Percentiles rank a stretch among this genome's conserved stretches.
Evolutionary conservation across 129 eudicot species (phyloP).

Genomic region (Chrysanthemum makinoi): DNA sequence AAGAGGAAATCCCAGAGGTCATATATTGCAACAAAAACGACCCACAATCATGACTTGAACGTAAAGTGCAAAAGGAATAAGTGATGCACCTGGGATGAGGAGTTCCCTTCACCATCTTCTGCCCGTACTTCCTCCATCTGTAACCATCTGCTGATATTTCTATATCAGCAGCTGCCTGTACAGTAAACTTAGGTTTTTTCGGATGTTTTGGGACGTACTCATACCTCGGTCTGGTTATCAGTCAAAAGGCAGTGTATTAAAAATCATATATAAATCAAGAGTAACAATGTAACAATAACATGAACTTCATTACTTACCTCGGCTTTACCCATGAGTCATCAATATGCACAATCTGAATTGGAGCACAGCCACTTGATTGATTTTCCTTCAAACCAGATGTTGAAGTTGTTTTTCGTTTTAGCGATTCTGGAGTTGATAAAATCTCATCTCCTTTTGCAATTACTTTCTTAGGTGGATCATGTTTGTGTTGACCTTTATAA

Average conservation of each 20-base stretch:
- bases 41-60: too few relatives aligned
- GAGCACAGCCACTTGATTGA: constrained; percentile 42
- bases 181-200: constrained; percentile 11
- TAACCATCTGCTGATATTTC: constrained; percentile 4
- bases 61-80: background rate
- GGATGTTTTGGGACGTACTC: background rate
- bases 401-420: constrained; percentile 17
- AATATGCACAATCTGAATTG: constrained; percentile 31
- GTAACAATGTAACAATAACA: background rate
- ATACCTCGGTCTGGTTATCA: background rate
- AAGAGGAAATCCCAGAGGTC: background rate
- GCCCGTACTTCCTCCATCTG: constrained; percentile 6
- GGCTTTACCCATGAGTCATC: constrained; percentile 40
- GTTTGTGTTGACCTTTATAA: constrained; percentile 73
- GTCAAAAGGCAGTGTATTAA: background rate
- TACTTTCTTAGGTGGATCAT: constrained; percentile 67
- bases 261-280: background rate
- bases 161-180: constrained; percentile 28
- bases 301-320: constrained; percentile 35
- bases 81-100: background rate
- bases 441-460: constrained; percentile 38
- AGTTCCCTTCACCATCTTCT: background rate
- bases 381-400: constrained; percentile 30
- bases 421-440: constrained; percentile 32
- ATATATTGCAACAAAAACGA: background rate